phyloP scores from a whole-genome alignment of 345 rosid species.

The Syzygium jambos region DNA sequence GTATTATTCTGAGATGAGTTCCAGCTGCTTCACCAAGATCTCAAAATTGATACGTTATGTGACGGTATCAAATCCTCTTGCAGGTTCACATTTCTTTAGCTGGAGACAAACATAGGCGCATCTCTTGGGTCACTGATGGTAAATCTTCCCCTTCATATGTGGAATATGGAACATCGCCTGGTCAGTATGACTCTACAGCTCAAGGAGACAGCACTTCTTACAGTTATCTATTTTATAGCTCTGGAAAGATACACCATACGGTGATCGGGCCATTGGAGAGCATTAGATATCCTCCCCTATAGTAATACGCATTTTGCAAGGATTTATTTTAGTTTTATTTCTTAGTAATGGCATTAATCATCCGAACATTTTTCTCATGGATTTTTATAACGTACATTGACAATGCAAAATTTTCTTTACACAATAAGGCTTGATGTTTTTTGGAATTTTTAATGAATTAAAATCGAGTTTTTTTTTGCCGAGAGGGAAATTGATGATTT shows the following conservation, averaged over 20 bases:
- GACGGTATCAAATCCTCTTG: not conserved
- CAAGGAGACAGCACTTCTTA: constrained; percentile 83
- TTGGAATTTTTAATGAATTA: not conserved
- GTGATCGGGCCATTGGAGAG: constrained; percentile 83
- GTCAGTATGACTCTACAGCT: constrained; percentile 35
- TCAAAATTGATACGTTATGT: not conserved
- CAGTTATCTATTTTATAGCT: constrained; percentile 47
- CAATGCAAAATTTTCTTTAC: too few species aligned
- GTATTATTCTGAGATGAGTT: not conserved
- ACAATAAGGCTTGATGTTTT: not conserved
- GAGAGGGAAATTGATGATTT: not conserved
- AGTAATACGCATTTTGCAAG: not conserved
- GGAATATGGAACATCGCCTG: constrained; percentile 72
- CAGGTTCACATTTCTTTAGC: constrained; percentile 74
- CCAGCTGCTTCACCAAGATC: not conserved
- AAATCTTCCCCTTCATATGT: constrained; percentile 57
- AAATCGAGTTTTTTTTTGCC: too few species aligned
- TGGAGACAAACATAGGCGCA: constrained; percentile 74
- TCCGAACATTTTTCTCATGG: not conserved
- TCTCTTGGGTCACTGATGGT: constrained; percentile 69
- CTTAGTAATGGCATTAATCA: not conserved
- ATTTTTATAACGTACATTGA: not conserved
- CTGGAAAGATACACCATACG: constrained; percentile 89
- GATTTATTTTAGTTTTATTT: not conserved
- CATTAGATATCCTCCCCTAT: not conserved